Conservation (phyloP, 345 rosid genomes). For the Jatropha curcas region DNA sequence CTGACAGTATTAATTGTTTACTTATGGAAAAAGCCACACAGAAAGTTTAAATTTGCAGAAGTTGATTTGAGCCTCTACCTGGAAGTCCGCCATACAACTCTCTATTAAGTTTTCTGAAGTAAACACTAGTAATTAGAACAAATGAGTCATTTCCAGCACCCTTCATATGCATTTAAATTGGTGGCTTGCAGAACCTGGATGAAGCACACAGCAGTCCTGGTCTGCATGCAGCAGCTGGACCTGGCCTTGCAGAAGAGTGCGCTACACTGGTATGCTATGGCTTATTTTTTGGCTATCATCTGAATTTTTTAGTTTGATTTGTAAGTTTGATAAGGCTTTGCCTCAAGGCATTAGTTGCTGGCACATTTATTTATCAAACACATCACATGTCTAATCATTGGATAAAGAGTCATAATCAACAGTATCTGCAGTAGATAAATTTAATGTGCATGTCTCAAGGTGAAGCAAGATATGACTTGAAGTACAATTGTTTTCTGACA, state of each 20-base stretch:
- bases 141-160: slow-evolving; percentile 7
- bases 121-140: not conserved
- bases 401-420: slow-evolving; percentile 11
- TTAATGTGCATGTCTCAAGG: not conserved
- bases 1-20: too few relatives aligned
- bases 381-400: too few relatives aligned
- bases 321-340: not conserved
- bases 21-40: too few relatives aligned
- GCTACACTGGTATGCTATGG: slow-evolving; percentile 60
- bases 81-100: not conserved
- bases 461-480: slow-evolving; percentile 1
- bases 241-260: slow-evolving; percentile 95
- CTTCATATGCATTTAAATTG: slow-evolving; percentile 17
- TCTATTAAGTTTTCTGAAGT: not conserved
- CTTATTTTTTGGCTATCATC: slow-evolving; percentile 7
- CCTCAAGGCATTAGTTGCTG: not conserved
- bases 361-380: not conserved
- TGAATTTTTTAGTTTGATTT: slow-evolving; percentile 11
- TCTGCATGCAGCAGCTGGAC: slow-evolving; percentile 95
- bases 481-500: slow-evolving; percentile 36
- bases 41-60: not conserved
- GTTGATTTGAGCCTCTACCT: slow-evolving; percentile 1
- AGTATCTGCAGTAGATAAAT: not conserved
- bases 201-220: slow-evolving; percentile 93
- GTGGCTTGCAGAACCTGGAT: slow-evolving; percentile 71